Evolutionary conservation across 2,329 filamentous ascomycete genomes (phyloP), one percentile per base, ranked within the genome.

Genomic region (Sclerotinia sclerotiorum): DNA sequence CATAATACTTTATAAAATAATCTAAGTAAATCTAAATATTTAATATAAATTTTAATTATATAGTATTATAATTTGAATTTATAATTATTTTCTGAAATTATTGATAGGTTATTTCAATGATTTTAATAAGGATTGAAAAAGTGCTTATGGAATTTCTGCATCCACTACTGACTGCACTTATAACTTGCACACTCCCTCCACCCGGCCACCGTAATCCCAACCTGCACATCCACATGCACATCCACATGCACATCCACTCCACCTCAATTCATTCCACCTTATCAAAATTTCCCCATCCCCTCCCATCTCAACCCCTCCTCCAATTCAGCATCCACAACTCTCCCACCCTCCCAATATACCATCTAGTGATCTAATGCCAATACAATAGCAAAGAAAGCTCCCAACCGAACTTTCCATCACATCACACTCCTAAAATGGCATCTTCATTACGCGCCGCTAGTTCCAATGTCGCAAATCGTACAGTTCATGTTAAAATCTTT

Each of bases 401-500:
- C 51, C n/a, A 17, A 24, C 8, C 24, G 46, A 63, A 46, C 60
- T 42, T 35, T 17, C 10, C 13, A 63, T n/a, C 8, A 21, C 3
- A 39, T 7, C 1, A 17, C 0, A 7, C n/a, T 15, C n/a, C 5
- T 2, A 42, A 21, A 39, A 63, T 63, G 60, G n/a, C 60, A 42
- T 32, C 46, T 13, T 63, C 60, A 21, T 15, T 63, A 32, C 60
- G 60, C 46, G 29, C 60, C 29, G 60, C 60, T 13, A 63, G 60
- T 51, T 39, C 60, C 8, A 63, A 63, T 42, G 68, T 74, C 0
- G 44, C 68, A 5, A 66, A 66, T 1, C 73, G 76, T n/a, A 77
- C 75, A 4, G 71, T 78, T 10, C 76, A 77, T 56, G 56, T 78
- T 27, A 77, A 76, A 62, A 72, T 76, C 24, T 72, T 72, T 44